phyloP scores from a whole-genome alignment of 1,284 basidiomycete species.

The Calocybe gambosa region DNA sequence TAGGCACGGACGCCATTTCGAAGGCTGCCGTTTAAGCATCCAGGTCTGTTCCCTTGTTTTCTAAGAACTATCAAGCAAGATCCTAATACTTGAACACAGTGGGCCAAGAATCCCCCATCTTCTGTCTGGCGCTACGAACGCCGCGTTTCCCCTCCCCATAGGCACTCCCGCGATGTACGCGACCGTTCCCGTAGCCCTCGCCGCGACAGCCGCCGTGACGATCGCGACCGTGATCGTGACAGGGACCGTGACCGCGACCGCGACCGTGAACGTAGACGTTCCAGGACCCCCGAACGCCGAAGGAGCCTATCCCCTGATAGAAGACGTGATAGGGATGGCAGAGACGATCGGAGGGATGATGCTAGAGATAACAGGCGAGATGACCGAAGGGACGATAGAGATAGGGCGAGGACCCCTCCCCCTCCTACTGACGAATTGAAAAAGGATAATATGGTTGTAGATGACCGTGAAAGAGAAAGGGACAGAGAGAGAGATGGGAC shows the following conservation, averaged over 20 bases:
- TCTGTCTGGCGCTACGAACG: constrained; percentile 81
- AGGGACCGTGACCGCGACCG: constrained; percentile 24
- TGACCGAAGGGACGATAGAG: constrained; percentile 11
- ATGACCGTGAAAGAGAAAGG: constrained; percentile 4
- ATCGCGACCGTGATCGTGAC: constrained; percentile 27
- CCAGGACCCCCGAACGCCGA: constrained; percentile 7
- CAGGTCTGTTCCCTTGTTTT: constrained; percentile 41
- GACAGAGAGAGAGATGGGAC: constrained; percentile 3
- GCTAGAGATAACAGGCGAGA: neutral
- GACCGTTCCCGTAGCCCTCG: constrained; percentile 35
- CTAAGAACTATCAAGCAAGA: neutral
- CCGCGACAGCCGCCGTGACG: constrained; percentile 31
- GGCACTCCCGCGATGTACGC: constrained; percentile 36
- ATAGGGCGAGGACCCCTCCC: constrained; percentile 12
- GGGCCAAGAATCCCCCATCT: constrained; percentile 88
- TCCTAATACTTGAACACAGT: no score
- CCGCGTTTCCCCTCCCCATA: constrained; percentile 48
- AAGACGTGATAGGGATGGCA: constrained; percentile 10
- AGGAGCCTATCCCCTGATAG: constrained; percentile 12
- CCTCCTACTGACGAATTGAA: constrained; percentile 5
- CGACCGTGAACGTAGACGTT: constrained; percentile 17
- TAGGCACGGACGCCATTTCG: constrained; percentile 82
- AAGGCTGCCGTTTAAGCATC: constrained; percentile 77
- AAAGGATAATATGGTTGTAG: neutral
- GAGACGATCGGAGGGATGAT: constrained; percentile 8